A percentile compares a stretch with the other conserved stretches of the same genome.
phyloP scores from a whole-genome alignment of 768 basidiomycete species.

The Lactifluus volemus region DNA sequence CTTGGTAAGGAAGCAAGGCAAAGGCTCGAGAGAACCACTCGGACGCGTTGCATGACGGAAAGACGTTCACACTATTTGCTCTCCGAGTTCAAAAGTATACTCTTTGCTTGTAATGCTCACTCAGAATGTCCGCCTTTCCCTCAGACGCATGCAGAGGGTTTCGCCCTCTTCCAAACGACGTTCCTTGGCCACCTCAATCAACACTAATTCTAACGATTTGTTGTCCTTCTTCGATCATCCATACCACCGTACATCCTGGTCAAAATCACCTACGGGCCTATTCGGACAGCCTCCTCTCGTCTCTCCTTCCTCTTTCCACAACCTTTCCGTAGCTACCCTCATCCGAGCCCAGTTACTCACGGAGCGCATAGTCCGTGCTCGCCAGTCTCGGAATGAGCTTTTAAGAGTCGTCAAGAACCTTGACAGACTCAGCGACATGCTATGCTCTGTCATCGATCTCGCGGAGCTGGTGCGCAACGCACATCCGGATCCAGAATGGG shows the following conservation, averaged over 20 bases:
- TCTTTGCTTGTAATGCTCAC: conserved; percentile 16
- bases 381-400: conserved; percentile 65
- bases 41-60: too few species aligned
- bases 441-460: conserved; percentile 95
- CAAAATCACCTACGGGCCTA: conserved; percentile 60
- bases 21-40: too few species aligned
- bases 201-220: conserved; percentile 41
- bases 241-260: conserved; percentile 31
- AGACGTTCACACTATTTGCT: too few species aligned
- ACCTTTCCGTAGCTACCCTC: conserved; percentile 72
- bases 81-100: neutral
- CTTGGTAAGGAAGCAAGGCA: too few species aligned
- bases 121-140: conserved; percentile 15
- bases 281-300: conserved; percentile 74
- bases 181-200: conserved; percentile 26
- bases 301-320: conserved; percentile 57
- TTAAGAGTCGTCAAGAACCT: conserved; percentile 89
- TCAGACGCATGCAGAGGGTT: conserved; percentile 3
- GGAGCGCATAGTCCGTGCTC: conserved; percentile 68
- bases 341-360: conserved; percentile 76
- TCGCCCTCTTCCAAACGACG: neutral
- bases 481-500: conserved; percentile 83
- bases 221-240: conserved; percentile 68
- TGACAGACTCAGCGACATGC: conserved; percentile 90
- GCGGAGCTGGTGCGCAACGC: conserved; percentile 90